Evolutionary conservation across 208 protist species (phyloP).

Genomic region (Entamoeba invadens): DNA sequence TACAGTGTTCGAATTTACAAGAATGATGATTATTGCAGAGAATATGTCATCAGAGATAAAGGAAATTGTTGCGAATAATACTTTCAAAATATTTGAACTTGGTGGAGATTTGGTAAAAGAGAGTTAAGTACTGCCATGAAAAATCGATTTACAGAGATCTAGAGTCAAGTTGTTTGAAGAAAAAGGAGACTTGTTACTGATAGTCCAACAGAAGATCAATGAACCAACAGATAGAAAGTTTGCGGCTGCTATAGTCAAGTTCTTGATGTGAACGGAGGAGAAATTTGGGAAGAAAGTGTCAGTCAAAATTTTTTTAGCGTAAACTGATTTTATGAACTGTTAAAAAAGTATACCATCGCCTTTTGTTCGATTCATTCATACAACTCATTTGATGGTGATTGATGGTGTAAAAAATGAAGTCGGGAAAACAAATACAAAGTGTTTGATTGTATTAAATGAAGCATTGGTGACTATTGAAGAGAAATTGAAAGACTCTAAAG

Average conservation of each 20-base stretch:
- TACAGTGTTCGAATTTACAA: constrained; percentile 84
- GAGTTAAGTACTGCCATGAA: constrained; percentile 94
- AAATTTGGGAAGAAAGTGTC: background rate
- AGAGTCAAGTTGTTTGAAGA: constrained; percentile 62
- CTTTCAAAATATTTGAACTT: constrained; percentile 87
- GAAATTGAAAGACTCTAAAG: background rate
- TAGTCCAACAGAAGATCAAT: constrained; percentile 51
- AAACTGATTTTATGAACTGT: constrained; percentile 5
- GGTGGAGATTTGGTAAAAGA: constrained; percentile 98
- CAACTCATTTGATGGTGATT: background rate
- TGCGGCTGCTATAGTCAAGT: background rate
- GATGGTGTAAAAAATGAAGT: background rate
- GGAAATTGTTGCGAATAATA: constrained; percentile 46
- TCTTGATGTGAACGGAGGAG: background rate
- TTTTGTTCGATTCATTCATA: constrained; percentile 1
- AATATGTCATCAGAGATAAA: background rate
- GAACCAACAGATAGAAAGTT: background rate
- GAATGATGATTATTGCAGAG: background rate
- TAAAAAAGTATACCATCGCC: background rate
- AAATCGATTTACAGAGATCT: constrained; percentile 98
- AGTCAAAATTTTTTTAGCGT: background rate
- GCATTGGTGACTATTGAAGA: background rate
- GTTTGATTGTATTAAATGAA: background rate
- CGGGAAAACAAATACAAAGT: background rate
- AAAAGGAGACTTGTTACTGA: constrained; percentile 65